Percentiles rank a stretch among this genome's conserved stretches.
Evolutionary conservation across 176 grass and related monocot species (phyloP).

Genomic region (Triticum monococcum): DNA sequence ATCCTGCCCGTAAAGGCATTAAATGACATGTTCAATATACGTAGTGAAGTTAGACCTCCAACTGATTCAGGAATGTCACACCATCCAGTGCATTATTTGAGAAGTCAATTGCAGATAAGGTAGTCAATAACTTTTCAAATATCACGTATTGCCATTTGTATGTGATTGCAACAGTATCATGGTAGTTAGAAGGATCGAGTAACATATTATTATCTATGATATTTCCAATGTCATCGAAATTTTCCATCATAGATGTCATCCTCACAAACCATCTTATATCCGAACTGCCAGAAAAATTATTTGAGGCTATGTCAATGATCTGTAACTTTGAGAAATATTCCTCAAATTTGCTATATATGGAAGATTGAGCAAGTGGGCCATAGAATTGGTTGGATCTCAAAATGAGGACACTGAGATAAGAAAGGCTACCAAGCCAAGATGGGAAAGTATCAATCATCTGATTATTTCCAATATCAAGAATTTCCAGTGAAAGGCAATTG

Average conservation of each 20-base stretch:
- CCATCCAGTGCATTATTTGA: neutral
- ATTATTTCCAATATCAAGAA: conserved; percentile 42
- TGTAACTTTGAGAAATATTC: conserved; percentile 9
- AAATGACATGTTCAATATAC: neutral
- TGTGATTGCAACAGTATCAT: neutral
- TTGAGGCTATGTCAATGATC: conserved; percentile 40
- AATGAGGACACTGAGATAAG: conserved; percentile 15
- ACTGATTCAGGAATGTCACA: neutral
- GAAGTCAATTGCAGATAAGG: neutral
- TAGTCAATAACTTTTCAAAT: neutral
- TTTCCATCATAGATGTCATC: neutral
- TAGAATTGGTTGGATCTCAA: conserved; percentile 35
- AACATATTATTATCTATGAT: neutral
- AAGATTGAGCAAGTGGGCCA: neutral
- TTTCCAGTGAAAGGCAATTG: neutral
- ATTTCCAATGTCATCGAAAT: neutral
- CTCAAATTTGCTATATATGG: neutral
- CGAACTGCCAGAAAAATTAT: conserved; percentile 18
- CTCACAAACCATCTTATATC: neutral
- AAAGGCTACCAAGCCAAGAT: neutral
- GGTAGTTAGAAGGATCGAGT: neutral
- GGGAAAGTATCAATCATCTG: conserved; percentile 20
- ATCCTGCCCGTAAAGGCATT: neutral
- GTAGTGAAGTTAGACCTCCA: neutral
- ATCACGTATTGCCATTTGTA: neutral